Base-by-base conservation (phyloP, 768 basidiomycete species). In the Lepiota venenata region DNA sequence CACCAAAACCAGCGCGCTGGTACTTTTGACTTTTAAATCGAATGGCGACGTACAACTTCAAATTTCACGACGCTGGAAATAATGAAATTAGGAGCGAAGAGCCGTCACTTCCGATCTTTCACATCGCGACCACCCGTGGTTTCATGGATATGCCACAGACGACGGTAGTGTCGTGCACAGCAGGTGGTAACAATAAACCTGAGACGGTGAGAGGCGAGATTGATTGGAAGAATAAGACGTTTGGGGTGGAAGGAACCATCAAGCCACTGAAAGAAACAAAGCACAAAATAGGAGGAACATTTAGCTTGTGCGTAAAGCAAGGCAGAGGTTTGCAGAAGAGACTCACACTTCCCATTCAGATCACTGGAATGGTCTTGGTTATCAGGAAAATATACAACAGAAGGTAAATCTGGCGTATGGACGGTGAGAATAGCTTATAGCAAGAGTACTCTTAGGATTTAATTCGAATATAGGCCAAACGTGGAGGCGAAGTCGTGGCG, bases 361-460 rank as follows among this genome's bases (percentile, higher is more conserved):
- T 39, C 22, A n/a, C 49, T 21, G 27, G 59, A 61, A 47, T 61
- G 61, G 61, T 53, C 53, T 18, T 62, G 61, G 61, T 21, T 51
- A 14, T 54, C 54, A 15, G 55, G 32, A 15, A 60, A 49, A 47
- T 62, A 60, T 18, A 38, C 47, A 22, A 51, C 41, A n/a, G 56
- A 21, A 22, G 36, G 27, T 12, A 51, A 52, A 8, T 47, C 55
- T 15, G 8, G 59, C 4, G 39, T 43, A 14, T 62, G 61, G 59
- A 62, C 47, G 54, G 59, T 62, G 27, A 58, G 56, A 9, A 22
- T 43, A 18, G 21, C 47, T 18, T 40, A 12, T 47, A n/a, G 14
- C 41, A 38, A 35, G n/a, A 42, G 41, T 27, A 46, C 44, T 46
- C n/a, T 47, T 41, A 16, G 15, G 18, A 14, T 14, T 12, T 22